Evolutionary conservation across 202 grass and related monocot genomes (phyloP), one percentile per base, ranked within the genome.

Genomic region (Panicum virgatum): DNA sequence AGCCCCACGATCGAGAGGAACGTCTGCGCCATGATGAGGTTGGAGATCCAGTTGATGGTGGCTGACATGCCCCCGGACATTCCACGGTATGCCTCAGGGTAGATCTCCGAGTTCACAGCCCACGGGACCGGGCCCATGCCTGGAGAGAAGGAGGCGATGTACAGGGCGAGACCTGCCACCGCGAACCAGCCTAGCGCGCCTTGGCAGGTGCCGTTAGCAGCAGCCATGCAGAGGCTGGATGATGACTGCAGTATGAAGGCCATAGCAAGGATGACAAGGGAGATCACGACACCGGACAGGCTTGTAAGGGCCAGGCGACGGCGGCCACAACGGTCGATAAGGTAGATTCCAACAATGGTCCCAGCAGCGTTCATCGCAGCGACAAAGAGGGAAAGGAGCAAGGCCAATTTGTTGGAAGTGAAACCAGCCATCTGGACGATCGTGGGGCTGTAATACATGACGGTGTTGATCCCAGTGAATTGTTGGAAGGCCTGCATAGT

Each of bases 401-500:
- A 83, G 26, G 92, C 94, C 48, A 94, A 32, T 79, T 66, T 85
- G 81, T 97, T 97, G 39, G 91, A 94, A 19, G 89, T 80, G 60
- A 94, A 97, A 43, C 94, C 94, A 18, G 94, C 94, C 94, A 94
- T 97, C 83, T 94, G 94, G 52, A 97, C 89, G 12, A 97, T 94
- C 2, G 89, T 92, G 9, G 94, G 94, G 30, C 94, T 94, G 86
- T 92, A 97, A 57, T 97, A 97, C 94, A 97, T 97, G 12, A 97
- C 94, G 0, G 94, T 97, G 75, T 97, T 97, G 82, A 97, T 97
- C 48, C 94, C 94, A 30, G 89, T 97, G 53, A 97, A 97, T 70
- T 97, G 94, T 59, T 97, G 94, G 63, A 97, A 97, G 39, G 94
- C 94, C 94, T 97, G 86, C 83, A 51, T 3, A 52, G 19, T 77